Percentiles rank a stretch among this genome's conserved stretches.
phyloP scores from a whole-genome alignment of 495 filamentous ascomycete genomes.

The Hyaloscypha hepaticicola region DNA sequence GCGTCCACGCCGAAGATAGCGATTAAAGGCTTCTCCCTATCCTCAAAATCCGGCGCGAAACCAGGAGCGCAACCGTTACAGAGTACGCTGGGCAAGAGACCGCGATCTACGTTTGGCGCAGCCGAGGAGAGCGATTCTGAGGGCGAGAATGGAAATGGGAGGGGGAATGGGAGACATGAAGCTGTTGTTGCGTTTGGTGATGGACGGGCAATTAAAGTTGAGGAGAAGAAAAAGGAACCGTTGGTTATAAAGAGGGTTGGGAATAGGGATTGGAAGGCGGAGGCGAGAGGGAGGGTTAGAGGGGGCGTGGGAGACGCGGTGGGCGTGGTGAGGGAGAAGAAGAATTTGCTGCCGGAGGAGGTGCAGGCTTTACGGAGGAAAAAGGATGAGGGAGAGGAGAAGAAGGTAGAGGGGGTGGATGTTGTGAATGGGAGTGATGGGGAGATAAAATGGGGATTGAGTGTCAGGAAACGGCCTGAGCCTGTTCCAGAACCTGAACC shows the following conservation, averaged over 20 bases:
- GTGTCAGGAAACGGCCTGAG: constrained; percentile 26
- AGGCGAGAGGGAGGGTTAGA: constrained; percentile 46
- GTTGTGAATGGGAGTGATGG: constrained; percentile 36
- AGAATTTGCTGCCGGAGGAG: constrained; percentile 52
- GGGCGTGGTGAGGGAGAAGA: constrained; percentile 13
- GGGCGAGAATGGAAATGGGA: neutral
- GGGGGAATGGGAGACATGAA: constrained; percentile 30
- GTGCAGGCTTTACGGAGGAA: constrained; percentile 40
- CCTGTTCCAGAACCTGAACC: constrained; percentile 25
- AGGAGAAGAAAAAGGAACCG: constrained; percentile 42
- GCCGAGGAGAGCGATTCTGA: constrained; percentile 14
- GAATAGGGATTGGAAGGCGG: constrained; percentile 74
- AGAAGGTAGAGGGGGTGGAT: constrained; percentile 31
- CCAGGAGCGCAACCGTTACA: too few relatives aligned
- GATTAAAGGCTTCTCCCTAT: constrained; percentile 30
- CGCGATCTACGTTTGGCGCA: constrained; percentile 14
- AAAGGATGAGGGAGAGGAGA: constrained; percentile 14
- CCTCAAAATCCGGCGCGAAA: constrained; percentile 15
- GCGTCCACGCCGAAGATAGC: constrained; percentile 26
- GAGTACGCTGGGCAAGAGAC: constrained; percentile 29
- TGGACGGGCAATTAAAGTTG: constrained; percentile 31
- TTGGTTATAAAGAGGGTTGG: constrained; percentile 64
- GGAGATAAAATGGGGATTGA: constrained; percentile 30
- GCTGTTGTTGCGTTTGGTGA: constrained; percentile 40
- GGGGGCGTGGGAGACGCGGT: constrained; percentile 30